Evolutionary conservation across 2,329 filamentous ascomycete genomes (phyloP), one percentile per base, ranked within the genome.

Genomic region (Venturia effusa): DNA sequence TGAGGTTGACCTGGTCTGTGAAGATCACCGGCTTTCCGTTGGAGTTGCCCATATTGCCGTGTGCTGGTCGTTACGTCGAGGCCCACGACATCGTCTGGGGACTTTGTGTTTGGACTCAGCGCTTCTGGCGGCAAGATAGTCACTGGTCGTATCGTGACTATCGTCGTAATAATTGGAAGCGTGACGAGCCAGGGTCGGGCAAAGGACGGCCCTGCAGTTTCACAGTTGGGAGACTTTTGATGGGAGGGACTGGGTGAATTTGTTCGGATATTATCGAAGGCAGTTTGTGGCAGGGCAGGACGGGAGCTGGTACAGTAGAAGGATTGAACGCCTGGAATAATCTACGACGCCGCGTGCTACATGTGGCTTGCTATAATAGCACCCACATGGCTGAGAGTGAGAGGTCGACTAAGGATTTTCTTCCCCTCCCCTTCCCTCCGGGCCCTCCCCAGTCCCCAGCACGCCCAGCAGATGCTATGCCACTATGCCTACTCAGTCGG

Each of bases 1-100:
- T 97, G 70, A 99, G 87, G 76, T 93, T 97, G 70, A 96, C 94
- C 88, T 96, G 90, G 80, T 96, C 92, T 78, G 88, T 90, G 78
- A 92, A 88, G 75, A 92, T 88, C 79, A 96, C 85, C 77, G 90
- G 90, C 78, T 97, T 97, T 77, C 92, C 92, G 78, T 93, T 92
- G 74, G 88, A 89, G 80, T 97, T 97, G 75, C 93, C 93, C 93
- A 97, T 97, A n/a, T 32, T 57, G 24, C 51, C 27, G 27, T 57
- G 15, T 32, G 30, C 22, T 32, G 19, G 15, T 19, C 51, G 34
- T 24, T 34, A 57, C 15, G 51, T 34, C 30, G 51, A 57, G 51
- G 30, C 51, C 51, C 27, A 34, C 27, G 51, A 57, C 51, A 57
- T 57, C 34, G 51, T 57, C 51, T 57, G 51, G 45, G 22, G 45